Percentiles rank a stretch among this genome's conserved stretches.
Evolutionary conservation across 2,329 filamentous ascomycete species (phyloP).

Genomic region (Aspergillus luchuensis): DNA sequence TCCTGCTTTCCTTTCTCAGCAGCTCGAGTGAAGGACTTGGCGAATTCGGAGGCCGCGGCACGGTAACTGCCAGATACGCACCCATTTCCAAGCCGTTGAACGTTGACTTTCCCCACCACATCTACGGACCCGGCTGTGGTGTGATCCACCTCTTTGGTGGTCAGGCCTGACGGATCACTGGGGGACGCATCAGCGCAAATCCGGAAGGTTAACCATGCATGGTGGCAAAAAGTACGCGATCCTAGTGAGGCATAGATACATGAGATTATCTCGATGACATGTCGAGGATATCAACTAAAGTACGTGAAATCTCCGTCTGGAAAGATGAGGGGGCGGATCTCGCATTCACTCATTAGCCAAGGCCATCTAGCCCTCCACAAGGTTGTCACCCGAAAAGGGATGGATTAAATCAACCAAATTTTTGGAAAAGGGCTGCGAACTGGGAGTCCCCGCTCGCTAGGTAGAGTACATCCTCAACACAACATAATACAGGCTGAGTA

Average conservation of each 20-base stretch:
- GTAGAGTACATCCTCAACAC: neutral
- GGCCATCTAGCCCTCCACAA: neutral
- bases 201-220: constrained; percentile 5
- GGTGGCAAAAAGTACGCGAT: constrained; percentile 9
- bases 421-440: neutral
- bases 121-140: constrained; percentile 18
- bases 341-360: neutral
- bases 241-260: neutral
- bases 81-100: constrained; percentile 16
- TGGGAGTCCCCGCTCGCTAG: neutral
- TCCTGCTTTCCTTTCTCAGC: neutral
- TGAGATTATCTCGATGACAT: neutral
- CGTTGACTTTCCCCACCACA: constrained; percentile 14
- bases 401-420: neutral
- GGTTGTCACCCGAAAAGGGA: neutral
- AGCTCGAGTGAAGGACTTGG: neutral
- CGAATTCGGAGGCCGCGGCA: constrained; percentile 12
- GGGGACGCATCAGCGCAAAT: constrained; percentile 8
- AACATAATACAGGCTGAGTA: neutral
- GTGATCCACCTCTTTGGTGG: constrained; percentile 17
- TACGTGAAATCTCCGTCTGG: neutral
- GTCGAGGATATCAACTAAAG: neutral
- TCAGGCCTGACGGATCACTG: constrained; percentile 11
- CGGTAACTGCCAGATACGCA: constrained; percentile 4
- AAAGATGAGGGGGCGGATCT: neutral